Evolutionary conservation across 495 filamentous ascomycete species (phyloP).

Genomic region (Aspergillus indologenus): DNA sequence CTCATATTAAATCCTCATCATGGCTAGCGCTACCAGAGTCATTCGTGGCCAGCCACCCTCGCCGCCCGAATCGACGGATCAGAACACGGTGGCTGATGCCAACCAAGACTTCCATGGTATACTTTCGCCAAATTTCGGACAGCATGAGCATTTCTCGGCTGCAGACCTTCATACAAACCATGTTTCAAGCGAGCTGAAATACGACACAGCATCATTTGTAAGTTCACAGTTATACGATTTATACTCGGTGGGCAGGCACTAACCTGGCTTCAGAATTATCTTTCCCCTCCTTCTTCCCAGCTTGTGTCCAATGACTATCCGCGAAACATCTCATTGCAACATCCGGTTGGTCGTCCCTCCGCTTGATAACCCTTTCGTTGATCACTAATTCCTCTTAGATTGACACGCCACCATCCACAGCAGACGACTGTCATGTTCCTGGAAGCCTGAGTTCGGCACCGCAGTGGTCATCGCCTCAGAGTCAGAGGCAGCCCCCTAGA

Average conservation of each 20-base stretch:
- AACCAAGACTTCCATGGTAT: slow-evolving; percentile 13
- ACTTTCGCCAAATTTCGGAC: slow-evolving; percentile 16
- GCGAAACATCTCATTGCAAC: slow-evolving; percentile 17
- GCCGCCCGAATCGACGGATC: slow-evolving; percentile 27
- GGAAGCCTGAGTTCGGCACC: slow-evolving; percentile 13
- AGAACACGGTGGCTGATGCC: slow-evolving; percentile 17
- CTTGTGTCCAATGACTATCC: slow-evolving; percentile 17
- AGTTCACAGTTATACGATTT: background rate
- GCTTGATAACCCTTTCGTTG: slow-evolving; percentile 8
- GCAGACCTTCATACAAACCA: background rate
- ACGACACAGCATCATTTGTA: slow-evolving; percentile 13
- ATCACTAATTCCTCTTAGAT: slow-evolving; percentile 16
- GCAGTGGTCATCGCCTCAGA: slow-evolving; percentile 13
- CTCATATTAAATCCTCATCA: background rate
- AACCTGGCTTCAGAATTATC: slow-evolving; percentile 11
- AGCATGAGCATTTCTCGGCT: slow-evolving; percentile 2
- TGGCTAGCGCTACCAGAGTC: slow-evolving; percentile 10
- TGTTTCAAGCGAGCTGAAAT: slow-evolving; percentile 1
- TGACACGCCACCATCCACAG: slow-evolving; percentile 28
- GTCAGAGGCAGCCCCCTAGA: slow-evolving; percentile 6
- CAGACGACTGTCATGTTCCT: slow-evolving; percentile 18
- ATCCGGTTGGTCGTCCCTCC: slow-evolving; percentile 15
- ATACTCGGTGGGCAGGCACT: background rate
- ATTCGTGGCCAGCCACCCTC: slow-evolving; percentile 25
- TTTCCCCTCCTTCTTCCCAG: slow-evolving; percentile 16